Base-by-base conservation (phyloP, 345 rosid genomes). In the Capsella bursapastoris region DNA sequence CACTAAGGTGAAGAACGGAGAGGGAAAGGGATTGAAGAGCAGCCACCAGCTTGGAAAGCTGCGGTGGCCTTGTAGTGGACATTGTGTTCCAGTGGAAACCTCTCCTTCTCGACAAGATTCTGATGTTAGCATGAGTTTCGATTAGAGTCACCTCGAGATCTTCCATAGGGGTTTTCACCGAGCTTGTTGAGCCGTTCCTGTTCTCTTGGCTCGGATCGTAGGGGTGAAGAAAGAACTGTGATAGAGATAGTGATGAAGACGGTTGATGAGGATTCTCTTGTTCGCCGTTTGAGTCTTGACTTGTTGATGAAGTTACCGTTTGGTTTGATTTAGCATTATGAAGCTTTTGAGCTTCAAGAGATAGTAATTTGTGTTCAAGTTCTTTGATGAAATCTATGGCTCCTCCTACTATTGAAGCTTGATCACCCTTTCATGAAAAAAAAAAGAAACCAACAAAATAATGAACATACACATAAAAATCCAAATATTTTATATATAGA, bases 341-440 rank as follows among this genome's bases (percentile, higher is more conserved):
- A 32, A 78, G 72, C 80, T 89, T 93, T 73, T 82, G 85, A 44
- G 90, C 88, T 85, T 90, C 89, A 40, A 93, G 87, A 50, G 87
- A 76, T 57, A 85, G 83, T 64, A 90, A 77, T 44, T 85, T 83
- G 22, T 88, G 90, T 82, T 93, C 96, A 56, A 90, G 87, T 70
- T 90, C 89, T 87, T 90, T 93, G 73, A 93, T 90, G 80, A 85
- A 93, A 77, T 89, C 97, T 67, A 93, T 86, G 6, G 97, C 97
- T 45, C 97, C 97, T 35, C 93, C 98, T 50, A 93, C 97, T 71
- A 89, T 86, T 27, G 98, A 89, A 3, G 98, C 98, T 76, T 90
- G 98, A 78, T 93, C 98, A 73, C 98, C 92, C 98, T 92, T 56
- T 72, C 37, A 70, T 51, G 7, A 5, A 28, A 53, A 5, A 28